phyloP scores from a whole-genome alignment of 257 asterid genomes.

The Paraleonurus japonicus region DNA sequence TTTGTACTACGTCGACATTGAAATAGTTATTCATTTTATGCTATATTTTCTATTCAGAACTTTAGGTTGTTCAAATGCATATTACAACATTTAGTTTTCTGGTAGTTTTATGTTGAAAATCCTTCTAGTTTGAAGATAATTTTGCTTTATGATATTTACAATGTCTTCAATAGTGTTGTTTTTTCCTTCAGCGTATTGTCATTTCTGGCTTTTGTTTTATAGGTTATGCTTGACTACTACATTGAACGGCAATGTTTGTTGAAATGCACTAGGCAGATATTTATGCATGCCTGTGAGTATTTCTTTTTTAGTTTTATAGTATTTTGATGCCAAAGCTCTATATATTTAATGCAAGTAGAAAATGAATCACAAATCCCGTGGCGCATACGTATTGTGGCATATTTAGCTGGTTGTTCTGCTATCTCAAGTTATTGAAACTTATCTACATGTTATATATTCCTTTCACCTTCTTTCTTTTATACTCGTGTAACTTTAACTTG shows the following conservation, averaged over 20 bases:
- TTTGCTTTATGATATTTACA: background rate
- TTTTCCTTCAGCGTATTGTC: background rate
- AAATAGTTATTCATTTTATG: background rate
- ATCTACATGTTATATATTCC: background rate
- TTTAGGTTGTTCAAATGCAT: constrained; percentile 15
- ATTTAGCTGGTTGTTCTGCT: background rate
- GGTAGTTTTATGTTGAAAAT: constrained; percentile 5
- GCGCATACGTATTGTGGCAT: background rate
- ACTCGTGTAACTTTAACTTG: background rate
- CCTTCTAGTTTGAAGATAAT: background rate
- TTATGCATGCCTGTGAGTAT: constrained; percentile 75
- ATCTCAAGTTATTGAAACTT: background rate
- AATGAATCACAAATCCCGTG: constrained; percentile 1
- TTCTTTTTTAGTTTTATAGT: constrained; percentile 26
- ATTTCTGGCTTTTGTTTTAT: constrained; percentile 22
- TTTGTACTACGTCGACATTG: background rate
- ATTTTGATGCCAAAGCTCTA: constrained; percentile 10
- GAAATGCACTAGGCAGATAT: constrained; percentile 86
- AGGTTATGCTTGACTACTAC: constrained; percentile 83
- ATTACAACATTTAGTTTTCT: background rate
- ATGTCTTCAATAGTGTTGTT: background rate
- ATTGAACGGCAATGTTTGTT: constrained; percentile 81
- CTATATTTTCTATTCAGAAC: constrained; percentile 14
- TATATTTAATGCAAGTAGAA: background rate
- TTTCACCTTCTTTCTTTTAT: background rate